These are phyloP conservation scores for Acer saccharum DNA, from an alignment of 345 rosid genomes.

Conservation along the genomic window DNA sequence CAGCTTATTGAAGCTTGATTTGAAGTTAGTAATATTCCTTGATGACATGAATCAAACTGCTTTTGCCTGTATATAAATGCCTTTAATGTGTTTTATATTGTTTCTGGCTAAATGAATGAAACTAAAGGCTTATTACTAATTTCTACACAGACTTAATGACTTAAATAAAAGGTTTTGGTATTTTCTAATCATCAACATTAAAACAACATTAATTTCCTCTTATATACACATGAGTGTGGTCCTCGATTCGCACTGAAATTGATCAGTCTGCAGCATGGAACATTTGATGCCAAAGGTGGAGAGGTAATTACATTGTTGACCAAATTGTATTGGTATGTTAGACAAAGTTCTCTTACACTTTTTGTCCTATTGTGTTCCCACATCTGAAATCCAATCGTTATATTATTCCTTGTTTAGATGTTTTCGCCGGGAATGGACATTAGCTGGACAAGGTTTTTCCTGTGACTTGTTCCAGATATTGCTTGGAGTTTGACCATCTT, in stretches of 20 bases:
- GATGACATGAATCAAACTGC: background rate
- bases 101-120: background rate
- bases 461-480: constrained; percentile 35
- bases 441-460: constrained; percentile 91
- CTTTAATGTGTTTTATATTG: background rate
- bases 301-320: constrained; percentile 51
- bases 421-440: constrained; percentile 91
- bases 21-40: background rate
- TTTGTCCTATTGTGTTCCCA: background rate
- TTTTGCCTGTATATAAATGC: background rate
- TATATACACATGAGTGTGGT: constrained; percentile 70
- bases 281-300: constrained; percentile 80
- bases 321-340: background rate
- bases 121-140: background rate
- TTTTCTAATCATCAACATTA: background rate
- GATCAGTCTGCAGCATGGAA: constrained; percentile 82
- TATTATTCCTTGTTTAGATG: constrained; percentile 9
- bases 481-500: background rate
- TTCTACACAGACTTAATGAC: too few species aligned
- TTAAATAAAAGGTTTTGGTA: background rate
- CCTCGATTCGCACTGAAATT: constrained; percentile 88
- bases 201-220: background rate
- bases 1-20: background rate
- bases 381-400: background rate
- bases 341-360: background rate